Evolutionary conservation across 2,329 filamentous ascomycete species (phyloP).

Genomic region (Colletotrichum noveboracense): DNA sequence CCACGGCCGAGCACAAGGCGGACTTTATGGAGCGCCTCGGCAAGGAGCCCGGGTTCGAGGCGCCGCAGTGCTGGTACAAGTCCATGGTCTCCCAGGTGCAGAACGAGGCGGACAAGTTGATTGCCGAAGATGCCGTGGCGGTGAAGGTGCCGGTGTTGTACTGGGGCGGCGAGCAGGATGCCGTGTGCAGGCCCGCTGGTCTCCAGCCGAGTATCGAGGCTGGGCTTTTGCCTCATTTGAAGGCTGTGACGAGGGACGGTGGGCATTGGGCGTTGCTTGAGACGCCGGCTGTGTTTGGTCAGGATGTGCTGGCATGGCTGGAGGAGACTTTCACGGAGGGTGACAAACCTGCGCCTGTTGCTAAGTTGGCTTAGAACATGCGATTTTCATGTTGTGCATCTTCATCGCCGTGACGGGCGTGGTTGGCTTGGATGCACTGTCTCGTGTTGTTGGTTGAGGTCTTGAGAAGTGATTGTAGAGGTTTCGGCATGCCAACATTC

Average conservation of each 20-base stretch:
- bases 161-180: constrained; percentile 30
- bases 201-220: constrained; percentile 23
- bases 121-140: constrained; percentile 21
- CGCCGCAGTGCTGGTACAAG: constrained; percentile 32
- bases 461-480: neutral
- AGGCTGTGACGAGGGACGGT: constrained; percentile 27
- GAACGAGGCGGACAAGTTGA: constrained; percentile 23
- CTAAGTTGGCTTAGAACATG: neutral
- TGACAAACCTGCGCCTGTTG: neutral
- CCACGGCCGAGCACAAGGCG: constrained; percentile 26
- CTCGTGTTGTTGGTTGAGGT: neutral
- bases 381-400: neutral
- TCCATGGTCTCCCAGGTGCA: constrained; percentile 24
- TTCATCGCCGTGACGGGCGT: neutral
- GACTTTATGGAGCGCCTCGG: constrained; percentile 30
- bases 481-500: neutral
- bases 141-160: constrained; percentile 31
- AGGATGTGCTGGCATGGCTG: constrained; percentile 25
- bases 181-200: constrained; percentile 27
- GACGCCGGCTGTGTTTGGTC: constrained; percentile 29
- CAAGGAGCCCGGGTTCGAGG: constrained; percentile 29
- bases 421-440: neutral
- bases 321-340: neutral
- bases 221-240: constrained; percentile 28
- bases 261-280: constrained; percentile 36